Evolutionary conservation across 768 basidiomycete genomes (phyloP), one percentile per base, ranked within the genome.

Genomic region (Boletus rex-veris): DNA sequence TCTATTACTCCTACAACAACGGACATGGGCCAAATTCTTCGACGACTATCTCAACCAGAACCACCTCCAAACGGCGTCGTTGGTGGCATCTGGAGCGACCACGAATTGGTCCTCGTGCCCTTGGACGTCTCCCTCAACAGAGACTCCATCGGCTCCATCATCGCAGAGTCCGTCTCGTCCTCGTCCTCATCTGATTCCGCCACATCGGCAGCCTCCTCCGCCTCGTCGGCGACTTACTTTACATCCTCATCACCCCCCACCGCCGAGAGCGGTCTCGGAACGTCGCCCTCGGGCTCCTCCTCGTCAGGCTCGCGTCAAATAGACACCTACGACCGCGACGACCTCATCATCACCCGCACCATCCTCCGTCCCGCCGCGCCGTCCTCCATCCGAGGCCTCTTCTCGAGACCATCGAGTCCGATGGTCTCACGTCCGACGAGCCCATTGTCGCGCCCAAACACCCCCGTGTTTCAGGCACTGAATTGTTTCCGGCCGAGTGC

Each of bases 331-430:
- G 64, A 66, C 54, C 62, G 65, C 14, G 73, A 73, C 7, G 65
- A 70, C 53, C 63, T 64, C 56, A 57, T 62, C 42, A 62, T 73
- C 33, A 71, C 71, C 36, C 74, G 74, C 52, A 74, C 71, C 43
- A 69, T 72, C 62, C 67, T 77, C 49, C 71, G 70, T n/a, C 74
- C 73, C 6, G 31, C 55, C 14, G 52, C 71, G 2, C 66, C 61
- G 41, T 57, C 70, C 11, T 42, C 69, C 16, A 39, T 63, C 39
- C 46, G 58, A 37, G 50, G 55, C 33, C 50, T 56, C 39, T 68
- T 74, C 50, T 63, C 74, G 28, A 61, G 69, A 16, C 64, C 73
- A 0, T 69, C 69, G 33, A 68, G 57, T 33, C 68, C 65, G n/a
- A 52, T 63, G 55, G 61, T 63, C 46, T 57, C 67, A 8, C 67